Evolutionary conservation across 306 rosid genomes (phyloP).

Genomic region (Quercus robur): DNA sequence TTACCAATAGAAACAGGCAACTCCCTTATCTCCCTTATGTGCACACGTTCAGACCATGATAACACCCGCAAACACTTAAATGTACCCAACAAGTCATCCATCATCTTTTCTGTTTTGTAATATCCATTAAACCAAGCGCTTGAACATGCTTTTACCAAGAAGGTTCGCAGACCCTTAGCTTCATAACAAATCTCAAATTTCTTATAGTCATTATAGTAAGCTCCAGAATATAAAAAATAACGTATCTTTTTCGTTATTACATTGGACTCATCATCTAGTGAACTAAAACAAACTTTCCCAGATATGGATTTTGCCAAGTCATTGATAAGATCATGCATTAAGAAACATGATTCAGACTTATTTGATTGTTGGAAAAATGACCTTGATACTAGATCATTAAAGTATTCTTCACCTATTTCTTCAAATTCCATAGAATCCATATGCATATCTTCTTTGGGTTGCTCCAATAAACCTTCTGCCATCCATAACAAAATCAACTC

Average conservation of each 20-base stretch:
- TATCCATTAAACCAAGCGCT: neutral
- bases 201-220: neutral
- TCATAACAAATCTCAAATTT: slow-evolving; percentile 16
- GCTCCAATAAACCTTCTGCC: slow-evolving; percentile 34
- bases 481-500: slow-evolving; percentile 34
- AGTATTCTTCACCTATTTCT: slow-evolving; percentile 26
- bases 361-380: too few relatives aligned
- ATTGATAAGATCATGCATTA: too few relatives aligned
- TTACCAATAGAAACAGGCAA: slow-evolving; percentile 28
- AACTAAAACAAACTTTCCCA: too few relatives aligned
- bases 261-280: too few relatives aligned
- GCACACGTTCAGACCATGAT: neutral
- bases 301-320: too few relatives aligned
- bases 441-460: neutral
- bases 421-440: neutral
- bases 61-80: slow-evolving; percentile 30
- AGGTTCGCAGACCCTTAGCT: slow-evolving; percentile 28
- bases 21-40: neutral
- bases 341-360: too few relatives aligned
- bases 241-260: too few relatives aligned
- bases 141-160: slow-evolving; percentile 14
- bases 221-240: too few relatives aligned
- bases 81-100: slow-evolving; percentile 22
- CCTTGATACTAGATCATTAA: slow-evolving; percentile 6
- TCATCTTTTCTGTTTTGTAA: slow-evolving; percentile 10